Evolutionary conservation across 2,329 filamentous ascomycete genomes (phyloP).

Genomic region (Sphaerulina musiva): DNA sequence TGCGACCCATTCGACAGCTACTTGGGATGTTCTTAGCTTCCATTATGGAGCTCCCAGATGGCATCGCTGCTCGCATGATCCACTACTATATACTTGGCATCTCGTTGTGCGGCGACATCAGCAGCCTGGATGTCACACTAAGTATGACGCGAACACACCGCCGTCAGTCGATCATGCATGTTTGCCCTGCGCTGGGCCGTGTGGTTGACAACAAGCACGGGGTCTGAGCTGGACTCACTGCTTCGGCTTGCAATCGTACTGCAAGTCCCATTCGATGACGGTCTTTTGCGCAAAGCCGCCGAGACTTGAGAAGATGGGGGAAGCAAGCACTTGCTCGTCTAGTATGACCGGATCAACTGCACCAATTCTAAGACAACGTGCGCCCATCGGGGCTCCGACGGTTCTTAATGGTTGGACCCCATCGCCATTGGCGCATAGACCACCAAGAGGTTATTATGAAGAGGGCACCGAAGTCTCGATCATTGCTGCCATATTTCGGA

Average conservation of each 20-base stretch:
- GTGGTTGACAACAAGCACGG: not conserved
- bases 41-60: not conserved
- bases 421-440: not conserved
- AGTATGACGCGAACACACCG: slow-evolving; percentile 4
- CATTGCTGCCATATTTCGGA: not conserved
- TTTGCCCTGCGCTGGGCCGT: not conserved
- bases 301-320: slow-evolving; percentile 6
- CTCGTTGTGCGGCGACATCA: not conserved
- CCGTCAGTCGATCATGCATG: not conserved
- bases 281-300: not conserved
- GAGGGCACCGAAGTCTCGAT: not conserved
- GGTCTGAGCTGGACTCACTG: not conserved
- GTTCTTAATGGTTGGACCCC: not conserved
- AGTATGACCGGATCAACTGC: slow-evolving; percentile 1
- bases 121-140: not conserved
- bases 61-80: not conserved
- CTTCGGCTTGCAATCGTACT: not conserved
- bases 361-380: slow-evolving; percentile 8
- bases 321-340: not conserved
- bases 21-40: not conserved
- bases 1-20: not conserved
- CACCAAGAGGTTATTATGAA: slow-evolving; percentile 4
- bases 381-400: slow-evolving; percentile 1
- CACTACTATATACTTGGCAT: not conserved
- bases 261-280: not conserved